Evolutionary conservation across 305 asterid genomes (phyloP).

Genomic region (Fraxinus velutina): DNA sequence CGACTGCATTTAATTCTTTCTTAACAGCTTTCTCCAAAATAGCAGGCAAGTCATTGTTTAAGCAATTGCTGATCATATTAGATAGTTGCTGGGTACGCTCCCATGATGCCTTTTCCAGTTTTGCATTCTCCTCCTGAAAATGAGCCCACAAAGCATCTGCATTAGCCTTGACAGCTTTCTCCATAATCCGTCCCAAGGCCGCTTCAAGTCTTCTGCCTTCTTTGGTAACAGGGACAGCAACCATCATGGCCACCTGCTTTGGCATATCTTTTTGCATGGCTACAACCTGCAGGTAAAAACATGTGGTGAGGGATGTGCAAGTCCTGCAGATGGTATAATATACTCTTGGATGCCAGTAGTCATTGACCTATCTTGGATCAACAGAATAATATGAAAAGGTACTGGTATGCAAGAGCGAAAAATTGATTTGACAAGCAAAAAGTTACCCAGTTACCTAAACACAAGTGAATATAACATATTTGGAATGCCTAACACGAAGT

Average conservation of each 20-base stretch:
- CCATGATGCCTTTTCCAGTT: conserved; percentile 67
- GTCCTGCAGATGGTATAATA: conserved; percentile 2
- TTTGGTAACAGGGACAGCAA: conserved; percentile 58
- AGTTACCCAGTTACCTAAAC: not conserved
- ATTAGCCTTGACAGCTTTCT: conserved; percentile 68
- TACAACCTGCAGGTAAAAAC: conserved; percentile 44
- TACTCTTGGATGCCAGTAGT: not conserved
- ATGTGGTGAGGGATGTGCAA: conserved; percentile 21
- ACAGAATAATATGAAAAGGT: not conserved
- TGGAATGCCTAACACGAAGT: not conserved
- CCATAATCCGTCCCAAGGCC: conserved; percentile 63
- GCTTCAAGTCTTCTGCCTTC: conserved; percentile 83
- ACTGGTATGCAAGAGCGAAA: not conserved
- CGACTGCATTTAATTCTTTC: conserved; percentile 60
- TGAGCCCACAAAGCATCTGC: conserved; percentile 85
- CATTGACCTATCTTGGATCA: not conserved
- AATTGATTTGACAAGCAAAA: not conserved
- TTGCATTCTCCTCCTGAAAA: conserved; percentile 68
- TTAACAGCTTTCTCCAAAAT: conserved; percentile 67
- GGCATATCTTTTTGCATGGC: conserved; percentile 66
- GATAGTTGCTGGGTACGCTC: conserved; percentile 62
- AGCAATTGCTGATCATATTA: conserved; percentile 47
- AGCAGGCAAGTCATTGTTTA: conserved; percentile 73
- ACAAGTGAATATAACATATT: not conserved
- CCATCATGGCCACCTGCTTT: conserved; percentile 62